A percentile compares a stretch with the other conserved stretches of the same genome.
Evolutionary conservation across 1,284 basidiomycete genomes (phyloP).

Genomic region (Naganishia sp.): DNA sequence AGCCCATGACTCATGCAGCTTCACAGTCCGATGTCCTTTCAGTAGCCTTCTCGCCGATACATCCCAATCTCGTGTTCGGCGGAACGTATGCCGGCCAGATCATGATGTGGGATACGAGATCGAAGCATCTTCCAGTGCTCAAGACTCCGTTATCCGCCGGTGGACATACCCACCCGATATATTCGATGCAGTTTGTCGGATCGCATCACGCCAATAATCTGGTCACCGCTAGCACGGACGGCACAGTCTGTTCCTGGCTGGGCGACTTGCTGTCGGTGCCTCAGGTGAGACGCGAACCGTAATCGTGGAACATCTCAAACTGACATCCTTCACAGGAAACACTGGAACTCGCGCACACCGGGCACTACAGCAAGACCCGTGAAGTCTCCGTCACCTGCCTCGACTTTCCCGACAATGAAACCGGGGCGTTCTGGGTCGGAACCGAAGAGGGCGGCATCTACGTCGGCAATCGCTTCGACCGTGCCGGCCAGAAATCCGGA

Average conservation of each 20-base stretch:
- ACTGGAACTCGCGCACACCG: conserved; percentile 77
- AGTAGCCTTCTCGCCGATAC: conserved; percentile 94
- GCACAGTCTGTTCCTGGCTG: conserved; percentile 94
- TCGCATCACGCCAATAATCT: conserved; percentile 98
- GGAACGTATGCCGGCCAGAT: conserved; percentile 99
- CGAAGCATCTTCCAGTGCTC: conserved; percentile 89
- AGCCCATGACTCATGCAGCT: background rate
- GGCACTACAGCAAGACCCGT: conserved; percentile 80
- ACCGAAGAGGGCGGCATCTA: conserved; percentile 98
- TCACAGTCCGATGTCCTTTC: conserved; percentile 91
- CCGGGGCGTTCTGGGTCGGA: conserved; percentile 92
- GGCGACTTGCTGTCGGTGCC: conserved; percentile 98
- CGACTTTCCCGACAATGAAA: conserved; percentile 92
- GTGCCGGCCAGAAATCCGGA: conserved; percentile 93
- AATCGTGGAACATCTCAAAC: conserved; percentile 20
- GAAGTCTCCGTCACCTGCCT: conserved; percentile 92
- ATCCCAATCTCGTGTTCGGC: conserved; percentile 94
- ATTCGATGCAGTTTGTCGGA: conserved; percentile 94
- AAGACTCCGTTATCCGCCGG: conserved; percentile 93
- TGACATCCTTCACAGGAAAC: conserved; percentile 68
- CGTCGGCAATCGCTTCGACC: conserved; percentile 91
- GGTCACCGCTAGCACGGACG: conserved; percentile 93
- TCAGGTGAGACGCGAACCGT: conserved; percentile 60
- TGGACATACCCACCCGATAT: conserved; percentile 97
- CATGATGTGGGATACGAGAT: conserved; percentile 96